These are phyloP conservation scores for Sordariomycetes sp. DNA, from an alignment of 2,329 filamentous ascomycete genomes.

Conservation along the genomic window DNA sequence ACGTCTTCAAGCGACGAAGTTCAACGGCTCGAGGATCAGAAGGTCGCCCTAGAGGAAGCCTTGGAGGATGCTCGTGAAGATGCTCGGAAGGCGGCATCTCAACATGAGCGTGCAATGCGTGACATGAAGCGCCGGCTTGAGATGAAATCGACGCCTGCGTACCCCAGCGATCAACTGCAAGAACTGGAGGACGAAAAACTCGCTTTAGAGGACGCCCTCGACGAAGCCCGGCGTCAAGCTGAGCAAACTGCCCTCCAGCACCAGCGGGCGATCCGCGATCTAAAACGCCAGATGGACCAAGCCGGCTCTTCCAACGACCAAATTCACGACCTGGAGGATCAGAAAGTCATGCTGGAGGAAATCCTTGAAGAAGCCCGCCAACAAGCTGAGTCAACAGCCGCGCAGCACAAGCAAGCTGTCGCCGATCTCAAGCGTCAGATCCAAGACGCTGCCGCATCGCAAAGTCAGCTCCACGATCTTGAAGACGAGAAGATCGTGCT, in stretches of 20 bases:
- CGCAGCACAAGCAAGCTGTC: too few species aligned
- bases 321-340: conserved; percentile 50
- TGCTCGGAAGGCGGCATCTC: conserved; percentile 64
- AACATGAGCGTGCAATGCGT: too few species aligned
- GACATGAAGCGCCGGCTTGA: conserved; percentile 52
- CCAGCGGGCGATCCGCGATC: conserved; percentile 1
- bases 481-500: conserved; percentile 50
- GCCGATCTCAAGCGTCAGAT: conserved; percentile 7
- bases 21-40: too few species aligned
- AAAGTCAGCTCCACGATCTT: conserved; percentile 43
- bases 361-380: conserved; percentile 46
- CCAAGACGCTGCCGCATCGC: conserved; percentile 9
- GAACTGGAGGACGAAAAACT: conserved; percentile 64
- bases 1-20: too few species aligned
- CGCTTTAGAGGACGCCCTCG: conserved; percentile 65
- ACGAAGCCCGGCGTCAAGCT: too few species aligned
- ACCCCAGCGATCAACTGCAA: conserved; percentile 50
- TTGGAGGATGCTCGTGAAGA: conserved; percentile 66
- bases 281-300: conserved; percentile 39
- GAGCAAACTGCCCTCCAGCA: too few species aligned
- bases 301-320: too few species aligned
- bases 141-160: too few species aligned
- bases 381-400: conserved; percentile 36
- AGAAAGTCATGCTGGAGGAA: conserved; percentile 48
- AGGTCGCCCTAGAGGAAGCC: conserved; percentile 64